phyloP scores from a whole-genome alignment of 2,329 filamentous ascomycete genomes.

The Thyridium curvatum region DNA sequence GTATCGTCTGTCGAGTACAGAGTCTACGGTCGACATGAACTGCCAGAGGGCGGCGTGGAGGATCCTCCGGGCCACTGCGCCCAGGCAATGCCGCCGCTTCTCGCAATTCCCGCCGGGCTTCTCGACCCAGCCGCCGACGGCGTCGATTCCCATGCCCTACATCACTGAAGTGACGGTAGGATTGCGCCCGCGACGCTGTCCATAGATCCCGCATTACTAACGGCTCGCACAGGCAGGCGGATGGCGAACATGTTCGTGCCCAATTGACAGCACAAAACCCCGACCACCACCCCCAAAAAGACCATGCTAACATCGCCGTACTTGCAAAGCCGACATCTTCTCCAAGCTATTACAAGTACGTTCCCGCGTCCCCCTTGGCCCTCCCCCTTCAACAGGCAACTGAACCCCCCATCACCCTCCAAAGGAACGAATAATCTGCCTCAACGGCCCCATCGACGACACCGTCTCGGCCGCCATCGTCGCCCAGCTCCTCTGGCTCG shows the following conservation, averaged over 20 bases:
- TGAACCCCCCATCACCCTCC: not conserved
- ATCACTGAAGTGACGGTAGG: constrained; percentile 50
- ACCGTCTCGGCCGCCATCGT: constrained; percentile 89
- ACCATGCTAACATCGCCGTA: not conserved
- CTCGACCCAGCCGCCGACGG: constrained; percentile 14
- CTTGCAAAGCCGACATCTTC: constrained; percentile 72
- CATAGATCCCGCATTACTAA: too few species aligned
- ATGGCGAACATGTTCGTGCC: constrained; percentile 66
- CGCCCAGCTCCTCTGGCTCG: constrained; percentile 93
- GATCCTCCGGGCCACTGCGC: constrained; percentile 26
- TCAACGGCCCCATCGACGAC: constrained; percentile 89
- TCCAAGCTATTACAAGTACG: constrained; percentile 69
- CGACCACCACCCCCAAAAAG: too few species aligned
- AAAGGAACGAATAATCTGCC: constrained; percentile 92
- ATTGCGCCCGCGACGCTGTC: too few species aligned
- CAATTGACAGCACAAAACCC: too few species aligned
- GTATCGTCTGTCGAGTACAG: not conserved
- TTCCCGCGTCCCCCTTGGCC: not conserved
- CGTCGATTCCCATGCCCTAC: constrained; percentile 51
- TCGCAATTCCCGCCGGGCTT: constrained; percentile 26
- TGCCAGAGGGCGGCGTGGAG: constrained; percentile 24
- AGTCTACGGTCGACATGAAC: constrained; percentile 22
- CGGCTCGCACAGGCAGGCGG: constrained; percentile 54
- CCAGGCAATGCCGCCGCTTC: constrained; percentile 32
- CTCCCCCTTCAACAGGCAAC: constrained; percentile 1